Percentiles rank a stretch among this genome's conserved stretches.
These are phyloP conservation scores for Thelonectria discophora DNA, from an alignment of 2,329 filamentous ascomycete genomes.

Conservation along the genomic window DNA sequence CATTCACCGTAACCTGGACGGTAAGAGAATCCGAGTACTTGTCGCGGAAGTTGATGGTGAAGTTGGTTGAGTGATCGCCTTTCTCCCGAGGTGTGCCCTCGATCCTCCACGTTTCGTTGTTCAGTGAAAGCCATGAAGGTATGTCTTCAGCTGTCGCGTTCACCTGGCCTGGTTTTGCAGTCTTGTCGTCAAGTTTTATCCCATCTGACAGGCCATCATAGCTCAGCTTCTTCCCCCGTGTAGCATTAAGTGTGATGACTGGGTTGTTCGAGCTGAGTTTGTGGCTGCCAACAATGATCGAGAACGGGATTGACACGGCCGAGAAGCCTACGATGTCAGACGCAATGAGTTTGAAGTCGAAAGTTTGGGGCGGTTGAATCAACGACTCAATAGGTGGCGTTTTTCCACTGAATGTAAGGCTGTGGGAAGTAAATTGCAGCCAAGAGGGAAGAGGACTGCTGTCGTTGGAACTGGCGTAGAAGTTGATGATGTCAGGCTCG, in stretches of 20 bases:
- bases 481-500: constrained; percentile 64
- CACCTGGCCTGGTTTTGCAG: constrained; percentile 60
- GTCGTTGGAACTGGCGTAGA: constrained; percentile 79
- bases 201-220: constrained; percentile 61
- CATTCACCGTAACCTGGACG: constrained; percentile 57
- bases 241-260: constrained; percentile 65
- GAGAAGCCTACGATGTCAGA: constrained; percentile 84
- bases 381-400: constrained; percentile 72
- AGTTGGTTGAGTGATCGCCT: constrained; percentile 66
- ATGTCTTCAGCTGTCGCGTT: constrained; percentile 60
- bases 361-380: constrained; percentile 74
- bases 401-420: constrained; percentile 74
- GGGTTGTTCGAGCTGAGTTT: constrained; percentile 71
- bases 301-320: constrained; percentile 71
- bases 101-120: constrained; percentile 68
- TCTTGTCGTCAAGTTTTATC: constrained; percentile 67
- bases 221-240: constrained; percentile 58
- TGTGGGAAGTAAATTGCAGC: constrained; percentile 75
- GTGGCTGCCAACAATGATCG: constrained; percentile 76
- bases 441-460: constrained; percentile 88
- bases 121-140: constrained; percentile 76
- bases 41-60: constrained; percentile 70
- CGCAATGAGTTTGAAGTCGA: constrained; percentile 76
- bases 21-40: constrained; percentile 66
- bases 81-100: constrained; percentile 68